Evolutionary conservation across 495 filamentous ascomycete species (phyloP).

Genomic region (Xeromyces bisporus): DNA sequence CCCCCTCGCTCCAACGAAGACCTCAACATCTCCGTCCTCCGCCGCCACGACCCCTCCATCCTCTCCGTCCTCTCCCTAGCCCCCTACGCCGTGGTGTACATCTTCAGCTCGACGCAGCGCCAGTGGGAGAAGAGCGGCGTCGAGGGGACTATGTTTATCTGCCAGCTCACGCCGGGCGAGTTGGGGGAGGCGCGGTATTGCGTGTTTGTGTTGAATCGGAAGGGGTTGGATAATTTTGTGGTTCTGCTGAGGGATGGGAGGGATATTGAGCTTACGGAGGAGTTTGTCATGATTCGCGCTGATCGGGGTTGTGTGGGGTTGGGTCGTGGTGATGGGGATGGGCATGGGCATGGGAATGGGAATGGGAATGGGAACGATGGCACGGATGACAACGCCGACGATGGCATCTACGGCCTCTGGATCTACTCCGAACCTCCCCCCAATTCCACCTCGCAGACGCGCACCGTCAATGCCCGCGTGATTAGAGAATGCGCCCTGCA

Average conservation of each 20-base stretch:
- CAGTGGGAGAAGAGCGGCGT: conserved; percentile 63
- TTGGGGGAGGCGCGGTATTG: conserved; percentile 35
- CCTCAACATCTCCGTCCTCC: conserved; percentile 65
- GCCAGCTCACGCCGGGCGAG: conserved; percentile 33
- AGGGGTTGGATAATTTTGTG: conserved; percentile 42
- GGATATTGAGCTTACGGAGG: conserved; percentile 42
- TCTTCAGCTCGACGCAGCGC: conserved; percentile 40
- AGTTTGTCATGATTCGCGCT: conserved; percentile 42
- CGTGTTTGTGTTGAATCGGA: conserved; percentile 44
- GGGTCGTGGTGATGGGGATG: not conserved
- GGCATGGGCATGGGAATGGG: not conserved
- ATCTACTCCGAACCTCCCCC: conserved; percentile 42
- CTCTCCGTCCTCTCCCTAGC: conserved; percentile 54
- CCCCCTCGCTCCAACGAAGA: conserved; percentile 53
- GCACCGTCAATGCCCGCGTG: conserved; percentile 31
- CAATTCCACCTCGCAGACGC: conserved; percentile 35
- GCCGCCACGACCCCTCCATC: conserved; percentile 54
- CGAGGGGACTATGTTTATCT: conserved; percentile 74
- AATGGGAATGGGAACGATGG: conserved; percentile 1
- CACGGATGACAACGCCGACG: conserved; percentile 2
- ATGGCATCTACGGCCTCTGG: conserved; percentile 39
- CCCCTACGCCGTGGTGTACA: conserved; percentile 64
- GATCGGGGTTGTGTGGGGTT: conserved; percentile 2
- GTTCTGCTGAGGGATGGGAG: conserved; percentile 31
- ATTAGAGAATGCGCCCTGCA: conserved; percentile 37